Evolutionary conservation across 2,329 filamentous ascomycete genomes (phyloP).

Genomic region (Neopestalotiopsis sp.): DNA sequence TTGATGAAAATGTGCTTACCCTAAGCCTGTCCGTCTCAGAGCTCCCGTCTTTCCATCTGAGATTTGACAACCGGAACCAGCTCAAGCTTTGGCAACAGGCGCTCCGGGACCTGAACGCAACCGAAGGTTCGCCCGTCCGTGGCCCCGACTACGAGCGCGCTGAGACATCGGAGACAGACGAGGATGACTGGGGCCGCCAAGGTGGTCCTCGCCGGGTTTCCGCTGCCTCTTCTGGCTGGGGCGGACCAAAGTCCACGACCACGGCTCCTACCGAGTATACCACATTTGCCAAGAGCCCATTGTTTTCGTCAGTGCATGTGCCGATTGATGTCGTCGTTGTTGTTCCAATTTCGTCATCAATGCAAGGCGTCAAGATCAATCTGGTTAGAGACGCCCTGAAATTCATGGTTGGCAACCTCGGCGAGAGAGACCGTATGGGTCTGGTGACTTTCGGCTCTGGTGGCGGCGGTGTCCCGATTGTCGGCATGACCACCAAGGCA

Average conservation of each 20-base stretch:
- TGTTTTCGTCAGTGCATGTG: conserved; percentile 72
- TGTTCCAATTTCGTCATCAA: conserved; percentile 95
- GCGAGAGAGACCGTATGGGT: conserved; percentile 94
- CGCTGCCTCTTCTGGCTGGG: conserved; percentile 76
- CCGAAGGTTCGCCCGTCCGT: conserved; percentile 67
- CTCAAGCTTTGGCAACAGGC: conserved; percentile 89
- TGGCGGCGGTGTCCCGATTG: conserved; percentile 88
- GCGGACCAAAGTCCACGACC: conserved; percentile 79
- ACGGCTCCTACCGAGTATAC: conserved; percentile 95
- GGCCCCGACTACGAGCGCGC: conserved; percentile 79
- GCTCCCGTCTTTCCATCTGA: conserved; percentile 90
- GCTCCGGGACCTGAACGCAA: conserved; percentile 79
- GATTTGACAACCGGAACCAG: conserved; percentile 81
- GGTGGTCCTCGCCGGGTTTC: conserved; percentile 71
- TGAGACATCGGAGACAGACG: conserved; percentile 82
- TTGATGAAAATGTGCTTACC: conserved; percentile 84
- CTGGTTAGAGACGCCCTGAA: conserved; percentile 88
- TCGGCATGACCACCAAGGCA: conserved; percentile 96
- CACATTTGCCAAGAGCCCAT: conserved; percentile 63
- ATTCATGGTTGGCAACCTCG: conserved; percentile 88
- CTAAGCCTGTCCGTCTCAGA: conserved; percentile 90
- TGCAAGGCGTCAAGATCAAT: conserved; percentile 99
- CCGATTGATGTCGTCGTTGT: conserved; percentile 96
- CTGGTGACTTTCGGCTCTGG: conserved; percentile 96
- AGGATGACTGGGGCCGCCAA: conserved; percentile 82